These are phyloP conservation scores for Macrotyloma uniflorum DNA, from an alignment of 306 rosid species.

Conservation along the genomic window DNA sequence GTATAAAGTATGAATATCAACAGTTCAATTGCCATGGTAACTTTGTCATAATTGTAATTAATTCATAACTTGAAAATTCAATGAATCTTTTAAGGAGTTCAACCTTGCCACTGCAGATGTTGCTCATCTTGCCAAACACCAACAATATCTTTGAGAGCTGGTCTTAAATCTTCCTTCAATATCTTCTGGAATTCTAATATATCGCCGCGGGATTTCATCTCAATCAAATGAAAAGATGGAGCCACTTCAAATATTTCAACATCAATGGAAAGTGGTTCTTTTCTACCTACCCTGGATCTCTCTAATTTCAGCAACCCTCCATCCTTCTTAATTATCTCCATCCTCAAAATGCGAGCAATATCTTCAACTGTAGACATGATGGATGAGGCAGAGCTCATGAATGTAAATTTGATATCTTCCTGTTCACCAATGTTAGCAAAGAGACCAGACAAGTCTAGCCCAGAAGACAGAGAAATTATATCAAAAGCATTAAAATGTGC, in stretches of 20 bases:
- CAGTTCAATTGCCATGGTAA: constrained; percentile 14
- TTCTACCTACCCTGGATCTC: constrained; percentile 30
- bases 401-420: constrained; percentile 44
- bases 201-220: constrained; percentile 47
- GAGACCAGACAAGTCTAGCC: constrained; percentile 50
- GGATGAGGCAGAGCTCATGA: constrained; percentile 41
- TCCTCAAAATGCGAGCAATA: constrained; percentile 29
- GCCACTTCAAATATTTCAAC: constrained; percentile 49
- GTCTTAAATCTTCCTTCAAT: constrained; percentile 46
- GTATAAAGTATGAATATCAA: not conserved
- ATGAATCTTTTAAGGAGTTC: constrained; percentile 8
- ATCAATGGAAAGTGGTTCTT: constrained; percentile 37
- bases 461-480: constrained; percentile 52
- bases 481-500: constrained; percentile 50
- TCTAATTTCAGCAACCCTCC: constrained; percentile 47
- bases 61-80: constrained; percentile 31
- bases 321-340: constrained; percentile 43
- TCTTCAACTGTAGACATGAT: constrained; percentile 41
- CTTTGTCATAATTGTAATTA: not conserved
- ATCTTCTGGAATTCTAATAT: constrained; percentile 49
- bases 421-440: constrained; percentile 25
- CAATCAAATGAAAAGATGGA: constrained; percentile 50
- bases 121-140: constrained; percentile 51
- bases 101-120: not conserved
- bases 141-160: constrained; percentile 47